phyloP scores from a whole-genome alignment of 345 rosid species.

The Acer saccharum region DNA sequence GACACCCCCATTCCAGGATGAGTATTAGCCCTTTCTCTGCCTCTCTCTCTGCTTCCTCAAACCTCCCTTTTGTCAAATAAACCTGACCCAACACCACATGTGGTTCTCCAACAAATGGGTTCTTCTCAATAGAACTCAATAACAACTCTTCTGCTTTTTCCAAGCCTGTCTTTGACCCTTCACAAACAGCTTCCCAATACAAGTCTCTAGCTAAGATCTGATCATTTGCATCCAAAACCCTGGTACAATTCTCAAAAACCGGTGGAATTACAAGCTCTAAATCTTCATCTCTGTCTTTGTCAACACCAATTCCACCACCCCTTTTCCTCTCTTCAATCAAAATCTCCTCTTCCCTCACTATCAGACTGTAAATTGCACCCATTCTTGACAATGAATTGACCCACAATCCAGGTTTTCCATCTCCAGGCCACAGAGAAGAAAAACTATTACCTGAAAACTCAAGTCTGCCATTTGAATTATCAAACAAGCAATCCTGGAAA shows the following conservation, averaged over 20 bases:
- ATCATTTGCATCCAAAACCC: conserved; percentile 52
- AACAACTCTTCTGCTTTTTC: conserved; percentile 58
- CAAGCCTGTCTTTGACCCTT: conserved; percentile 40
- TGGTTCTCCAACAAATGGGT: conserved; percentile 86
- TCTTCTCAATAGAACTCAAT: conserved; percentile 53
- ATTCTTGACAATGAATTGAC: conserved; percentile 69
- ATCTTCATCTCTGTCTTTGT: conserved; percentile 61
- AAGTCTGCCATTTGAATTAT: conserved; percentile 59
- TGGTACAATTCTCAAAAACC: conserved; percentile 61
- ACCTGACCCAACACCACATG: conserved; percentile 69
- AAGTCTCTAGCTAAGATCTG: conserved; percentile 64
- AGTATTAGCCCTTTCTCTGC: conserved; percentile 67
- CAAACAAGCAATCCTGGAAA: conserved; percentile 68
- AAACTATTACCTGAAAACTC: conserved; percentile 66
- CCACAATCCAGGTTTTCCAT: conserved; percentile 92
- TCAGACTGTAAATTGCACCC: conserved; percentile 73
- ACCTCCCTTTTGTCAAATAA: conserved; percentile 59
- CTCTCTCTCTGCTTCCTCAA: conserved; percentile 64
- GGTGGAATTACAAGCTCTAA: conserved; percentile 80
- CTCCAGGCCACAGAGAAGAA: conserved; percentile 83
- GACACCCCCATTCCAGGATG: conserved; percentile 86
- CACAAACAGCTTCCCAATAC: conserved; percentile 83
- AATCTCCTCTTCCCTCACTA: conserved; percentile 83
- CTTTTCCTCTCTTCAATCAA: conserved; percentile 51
- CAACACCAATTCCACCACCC: conserved; percentile 32